Evolutionary conservation across 129 eudicot genomes (phyloP).

Genomic region (sunflower (Helianthus annuus)): HanXRQr2.0-SUNRISE NC_035433.2:114199481-114199980

Average conservation of each 20-base stretch:
- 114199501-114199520: constrained; percentile 23
- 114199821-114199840: constrained; percentile 28
- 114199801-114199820: constrained; percentile 31
- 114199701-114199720: constrained; percentile 24
- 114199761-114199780: constrained; percentile 35
- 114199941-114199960: neutral
- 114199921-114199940: neutral
- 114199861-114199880: constrained; percentile 18
- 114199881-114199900: neutral
- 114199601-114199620: constrained; percentile 2
- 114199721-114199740: constrained; percentile 25
- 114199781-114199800: constrained; percentile 10
- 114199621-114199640: neutral
- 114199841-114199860: constrained; percentile 24
- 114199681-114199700: constrained; percentile 20
- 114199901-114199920: neutral
- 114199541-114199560: constrained; percentile 31
- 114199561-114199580: constrained; percentile 19
- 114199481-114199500: constrained; percentile 25
- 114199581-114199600: neutral
- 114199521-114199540: constrained; percentile 15
- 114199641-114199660: constrained; percentile 11
- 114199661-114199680: constrained; percentile 13
- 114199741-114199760: constrained; percentile 28
- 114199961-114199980: neutral